Evolutionary conservation across 176 grass and related monocot genomes (phyloP), one percentile per base, ranked within the genome.

Genomic region (Stipa capillata): DNA sequence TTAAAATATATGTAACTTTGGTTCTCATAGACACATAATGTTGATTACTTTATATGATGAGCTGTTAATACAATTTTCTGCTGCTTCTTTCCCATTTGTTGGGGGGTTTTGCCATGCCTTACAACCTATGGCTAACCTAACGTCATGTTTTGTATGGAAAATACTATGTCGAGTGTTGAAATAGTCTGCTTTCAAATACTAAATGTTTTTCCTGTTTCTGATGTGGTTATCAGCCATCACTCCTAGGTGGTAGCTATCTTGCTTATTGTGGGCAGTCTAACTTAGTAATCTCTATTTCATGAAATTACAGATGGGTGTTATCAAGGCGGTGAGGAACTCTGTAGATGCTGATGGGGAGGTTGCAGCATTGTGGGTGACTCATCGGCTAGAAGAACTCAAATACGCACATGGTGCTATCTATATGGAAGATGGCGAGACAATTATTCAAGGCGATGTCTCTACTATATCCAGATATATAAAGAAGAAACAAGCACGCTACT

Each of bases 351-450:
- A 60, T 48, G 85, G 67, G 65, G 92, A 91, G 77, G 96, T 98
- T 45, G 85, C 90, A 6, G 96, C 96, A 67, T 57, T 98, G 62
- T 98, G 96, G 96, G 96, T 98, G 47, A 98, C 96, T 8, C 96
- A 98, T 82, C 92, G 96, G 17, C 87, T 98, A 6, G 92, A 98
- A 82, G 96, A 98, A 91, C 86, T 98, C 13, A 84, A 87, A 87
- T 98, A 93, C 31, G 92, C 96, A 25, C 90, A 98, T 85, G 92
- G 92, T 67, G 92, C 96, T 80, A 91, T 94, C 42, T 98, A 98
- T 34, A 98, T 94, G 95, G 95, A 98, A 87, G 87, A 93, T 73
- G 95, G 95, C 3, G 72, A 53, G 64, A 98, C 88, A 75, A 55
- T 98, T 49, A 72, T 85, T 69, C 87, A 98, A 53, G 96, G 95